Evolutionary conservation across 768 basidiomycete genomes (phyloP).

Genomic region (Candolleomyces eurysporus): DNA sequence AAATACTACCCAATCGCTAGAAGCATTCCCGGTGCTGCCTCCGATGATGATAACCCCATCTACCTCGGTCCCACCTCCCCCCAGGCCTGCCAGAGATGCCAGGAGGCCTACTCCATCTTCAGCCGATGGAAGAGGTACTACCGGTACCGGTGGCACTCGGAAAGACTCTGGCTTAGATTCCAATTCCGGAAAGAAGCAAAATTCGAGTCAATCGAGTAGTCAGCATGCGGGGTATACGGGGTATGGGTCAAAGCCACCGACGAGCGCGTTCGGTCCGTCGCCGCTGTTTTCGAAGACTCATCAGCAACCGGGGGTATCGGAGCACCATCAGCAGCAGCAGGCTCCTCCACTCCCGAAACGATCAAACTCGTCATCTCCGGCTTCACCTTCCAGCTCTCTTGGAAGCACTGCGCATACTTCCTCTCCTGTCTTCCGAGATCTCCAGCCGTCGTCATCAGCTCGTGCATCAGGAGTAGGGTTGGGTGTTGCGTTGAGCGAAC

Average conservation of each 20-base stretch:
- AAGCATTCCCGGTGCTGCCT: slow-evolving; percentile 1
- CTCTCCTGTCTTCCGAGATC: background rate
- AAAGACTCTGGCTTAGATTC: slow-evolving; percentile 8
- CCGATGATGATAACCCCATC: background rate
- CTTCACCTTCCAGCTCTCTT: too few relatives aligned
- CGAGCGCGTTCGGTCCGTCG: background rate
- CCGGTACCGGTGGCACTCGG: slow-evolving; percentile 15
- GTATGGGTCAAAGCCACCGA: slow-evolving; percentile 1
- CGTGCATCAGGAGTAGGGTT: slow-evolving; percentile 37
- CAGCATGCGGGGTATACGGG: background rate
- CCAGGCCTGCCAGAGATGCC: slow-evolving; percentile 23
- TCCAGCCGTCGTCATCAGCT: slow-evolving; percentile 35
- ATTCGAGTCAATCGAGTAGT: background rate
- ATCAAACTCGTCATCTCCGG: too few relatives aligned
- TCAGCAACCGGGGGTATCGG: background rate
- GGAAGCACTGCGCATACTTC: too few relatives aligned
- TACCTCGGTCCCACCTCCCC: slow-evolving; percentile 28
- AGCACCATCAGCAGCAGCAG: background rate
- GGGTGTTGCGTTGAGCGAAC: slow-evolving; percentile 49
- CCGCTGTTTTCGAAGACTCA: background rate
- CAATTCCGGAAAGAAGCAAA: background rate
- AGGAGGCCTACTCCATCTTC: slow-evolving; percentile 19
- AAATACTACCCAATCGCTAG: slow-evolving; percentile 2
- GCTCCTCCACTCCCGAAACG: too few relatives aligned
- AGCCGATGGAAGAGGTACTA: background rate